These are phyloP conservation scores for Calocybe gangraenosa DNA, from an alignment of 768 basidiomycete species.

Conservation along the genomic window DNA sequence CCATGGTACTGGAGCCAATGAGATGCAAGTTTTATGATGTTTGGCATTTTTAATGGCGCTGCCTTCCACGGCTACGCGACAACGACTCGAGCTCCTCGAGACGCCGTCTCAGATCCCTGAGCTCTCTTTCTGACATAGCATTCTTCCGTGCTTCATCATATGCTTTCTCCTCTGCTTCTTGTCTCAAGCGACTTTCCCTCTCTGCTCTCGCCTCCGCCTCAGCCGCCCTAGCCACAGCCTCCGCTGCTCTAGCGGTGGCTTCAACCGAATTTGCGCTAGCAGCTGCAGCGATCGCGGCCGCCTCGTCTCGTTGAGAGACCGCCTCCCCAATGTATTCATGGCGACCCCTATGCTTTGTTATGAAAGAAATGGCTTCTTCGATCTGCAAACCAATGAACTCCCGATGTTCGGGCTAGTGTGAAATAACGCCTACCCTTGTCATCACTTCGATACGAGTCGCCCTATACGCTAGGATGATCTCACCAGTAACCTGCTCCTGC, in stretches of 20 bases:
- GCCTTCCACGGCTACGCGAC: conserved; percentile 1
- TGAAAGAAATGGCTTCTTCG: conserved; percentile 7
- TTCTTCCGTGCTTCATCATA: conserved; percentile 11
- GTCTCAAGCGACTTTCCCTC: conserved; percentile 10
- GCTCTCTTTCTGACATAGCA: conserved; percentile 11
- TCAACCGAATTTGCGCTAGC: conserved; percentile 8
- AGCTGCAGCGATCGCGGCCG: conserved; percentile 7
- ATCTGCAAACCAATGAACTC: conserved; percentile 2
- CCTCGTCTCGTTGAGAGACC: conserved; percentile 7
- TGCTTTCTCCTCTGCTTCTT: conserved; percentile 13
- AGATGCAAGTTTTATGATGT: not conserved
- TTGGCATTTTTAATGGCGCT: not conserved
- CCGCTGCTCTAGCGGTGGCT: conserved; percentile 9
- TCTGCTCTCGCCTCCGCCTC: conserved; percentile 14
- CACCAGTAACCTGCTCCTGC: conserved; percentile 4
- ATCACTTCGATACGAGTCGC: conserved; percentile 8
- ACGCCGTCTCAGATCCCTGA: conserved; percentile 9
- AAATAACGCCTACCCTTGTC: conserved; percentile 1
- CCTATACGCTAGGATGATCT: conserved; percentile 8
- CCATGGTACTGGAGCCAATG: conserved; percentile 1
- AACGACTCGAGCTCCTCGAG: conserved; percentile 11
- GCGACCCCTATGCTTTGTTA: conserved; percentile 5
- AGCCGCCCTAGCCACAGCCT: conserved; percentile 7
- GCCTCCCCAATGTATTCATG: conserved; percentile 8
- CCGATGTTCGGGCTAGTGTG: not conserved